A percentile compares a stretch with the other conserved stretches of the same genome.
Evolutionary conservation across 2,329 filamentous ascomycete species (phyloP).

Genomic region (Fonsecaea pedrosoi): DNA sequence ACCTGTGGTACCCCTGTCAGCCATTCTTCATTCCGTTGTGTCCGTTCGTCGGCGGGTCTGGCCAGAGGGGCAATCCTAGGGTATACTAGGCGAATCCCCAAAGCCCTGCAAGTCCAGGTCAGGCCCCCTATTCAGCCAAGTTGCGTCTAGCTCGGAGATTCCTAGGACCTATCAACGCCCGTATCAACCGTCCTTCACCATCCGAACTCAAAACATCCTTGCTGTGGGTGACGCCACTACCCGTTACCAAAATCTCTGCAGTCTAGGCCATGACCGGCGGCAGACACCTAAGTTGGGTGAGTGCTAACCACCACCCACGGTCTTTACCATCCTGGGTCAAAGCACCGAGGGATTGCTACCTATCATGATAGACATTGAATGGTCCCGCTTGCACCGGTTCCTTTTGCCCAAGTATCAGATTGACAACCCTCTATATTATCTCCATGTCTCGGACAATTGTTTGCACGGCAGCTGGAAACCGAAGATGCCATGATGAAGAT

Average conservation of each 20-base stretch:
- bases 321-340: background rate
- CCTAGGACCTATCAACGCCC: background rate
- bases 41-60: background rate
- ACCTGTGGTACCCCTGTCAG: background rate
- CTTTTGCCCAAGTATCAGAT: background rate
- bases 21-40: background rate
- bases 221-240: background rate
- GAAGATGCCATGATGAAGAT: constrained; percentile 8
- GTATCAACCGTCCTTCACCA: background rate
- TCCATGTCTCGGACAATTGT: background rate
- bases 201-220: background rate
- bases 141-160: background rate
- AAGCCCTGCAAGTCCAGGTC: background rate
- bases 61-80: background rate
- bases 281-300: background rate
- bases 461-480: background rate
- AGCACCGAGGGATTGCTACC: background rate
- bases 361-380: background rate
- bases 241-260: background rate
- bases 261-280: background rate
- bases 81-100: background rate
- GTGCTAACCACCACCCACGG: background rate
- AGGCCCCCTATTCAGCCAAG: background rate
- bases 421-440: background rate
- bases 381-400: background rate